Percentiles rank a stretch among this genome's conserved stretches.
Evolutionary conservation across 805 yeast genomes (phyloP).

Genomic region (Saturnispora hagleri): DNA sequence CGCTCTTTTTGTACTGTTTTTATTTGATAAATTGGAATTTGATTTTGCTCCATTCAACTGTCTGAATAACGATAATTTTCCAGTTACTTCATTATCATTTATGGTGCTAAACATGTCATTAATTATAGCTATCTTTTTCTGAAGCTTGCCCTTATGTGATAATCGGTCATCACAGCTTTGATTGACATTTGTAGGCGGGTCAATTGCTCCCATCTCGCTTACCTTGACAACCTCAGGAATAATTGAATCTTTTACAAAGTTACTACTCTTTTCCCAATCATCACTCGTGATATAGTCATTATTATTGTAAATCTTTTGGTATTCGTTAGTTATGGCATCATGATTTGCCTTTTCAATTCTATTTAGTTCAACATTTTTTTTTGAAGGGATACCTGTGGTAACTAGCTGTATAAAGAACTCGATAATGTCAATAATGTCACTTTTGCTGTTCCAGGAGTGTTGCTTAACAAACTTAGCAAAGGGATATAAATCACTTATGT

Average conservation of each 20-base stretch:
- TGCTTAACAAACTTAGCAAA: background rate
- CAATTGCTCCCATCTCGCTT: conserved; percentile 22
- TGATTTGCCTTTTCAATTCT: conserved; percentile 7
- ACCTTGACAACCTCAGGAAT: conserved; percentile 22
- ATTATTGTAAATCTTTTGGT: conserved; percentile 4
- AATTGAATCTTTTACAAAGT: conserved; percentile 12
- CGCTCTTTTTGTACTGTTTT: background rate
- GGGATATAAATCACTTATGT: background rate
- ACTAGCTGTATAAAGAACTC: conserved; percentile 4
- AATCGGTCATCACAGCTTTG: background rate
- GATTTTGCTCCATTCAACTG: background rate
- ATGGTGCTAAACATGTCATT: background rate
- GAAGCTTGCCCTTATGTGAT: background rate
- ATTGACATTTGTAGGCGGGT: conserved; percentile 14
- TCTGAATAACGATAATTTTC: background rate
- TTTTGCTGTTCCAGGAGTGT: background rate
- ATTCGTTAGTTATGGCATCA: conserved; percentile 1
- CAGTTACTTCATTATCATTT: background rate
- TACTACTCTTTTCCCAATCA: background rate
- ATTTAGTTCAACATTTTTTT: background rate
- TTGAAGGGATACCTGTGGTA: background rate
- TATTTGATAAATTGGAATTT: background rate
- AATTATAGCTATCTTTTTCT: background rate
- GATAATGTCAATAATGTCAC: background rate
- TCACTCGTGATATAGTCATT: background rate